phyloP scores from a whole-genome alignment of 805 yeast species.

The Saturnispora dispora region DNA sequence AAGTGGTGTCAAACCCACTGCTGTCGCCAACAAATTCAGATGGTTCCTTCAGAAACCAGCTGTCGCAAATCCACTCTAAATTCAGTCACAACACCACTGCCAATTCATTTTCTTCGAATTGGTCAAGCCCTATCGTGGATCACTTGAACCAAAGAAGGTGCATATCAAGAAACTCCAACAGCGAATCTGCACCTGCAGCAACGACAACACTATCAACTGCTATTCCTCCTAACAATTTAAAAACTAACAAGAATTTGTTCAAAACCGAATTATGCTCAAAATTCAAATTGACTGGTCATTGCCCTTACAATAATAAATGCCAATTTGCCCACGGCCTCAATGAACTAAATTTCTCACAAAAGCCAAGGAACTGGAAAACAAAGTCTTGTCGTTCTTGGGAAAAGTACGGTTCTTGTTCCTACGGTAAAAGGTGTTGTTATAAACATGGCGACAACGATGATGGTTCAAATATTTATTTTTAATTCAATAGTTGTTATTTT shows the following conservation, averaged over 20 bases:
- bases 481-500: background rate
- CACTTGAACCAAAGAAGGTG: background rate
- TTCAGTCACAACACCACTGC: background rate
- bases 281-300: slow-evolving; percentile 55
- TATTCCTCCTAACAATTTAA: background rate
- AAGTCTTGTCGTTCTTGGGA: slow-evolving; percentile 88
- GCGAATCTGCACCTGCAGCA: background rate
- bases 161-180: background rate
- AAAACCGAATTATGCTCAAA: slow-evolving; percentile 87
- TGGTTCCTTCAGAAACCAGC: background rate
- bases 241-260: slow-evolving; percentile 37
- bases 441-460: slow-evolving; percentile 52
- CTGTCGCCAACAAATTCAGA: background rate
- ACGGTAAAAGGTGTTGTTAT: slow-evolving; percentile 88
- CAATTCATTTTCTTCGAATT: background rate
- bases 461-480: slow-evolving; percentile 9
- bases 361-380: slow-evolving; percentile 81
- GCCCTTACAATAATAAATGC: slow-evolving; percentile 87
- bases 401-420: slow-evolving; percentile 72
- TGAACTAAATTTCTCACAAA: slow-evolving; percentile 63
- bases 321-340: slow-evolving; percentile 88
- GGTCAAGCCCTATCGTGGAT: background rate
- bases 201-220: background rate
- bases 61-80: background rate
- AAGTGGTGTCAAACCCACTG: background rate